Conservation (phyloP, 768 basidiomycete genomes). For the Phanerodontia chrysosporium region DNA sequence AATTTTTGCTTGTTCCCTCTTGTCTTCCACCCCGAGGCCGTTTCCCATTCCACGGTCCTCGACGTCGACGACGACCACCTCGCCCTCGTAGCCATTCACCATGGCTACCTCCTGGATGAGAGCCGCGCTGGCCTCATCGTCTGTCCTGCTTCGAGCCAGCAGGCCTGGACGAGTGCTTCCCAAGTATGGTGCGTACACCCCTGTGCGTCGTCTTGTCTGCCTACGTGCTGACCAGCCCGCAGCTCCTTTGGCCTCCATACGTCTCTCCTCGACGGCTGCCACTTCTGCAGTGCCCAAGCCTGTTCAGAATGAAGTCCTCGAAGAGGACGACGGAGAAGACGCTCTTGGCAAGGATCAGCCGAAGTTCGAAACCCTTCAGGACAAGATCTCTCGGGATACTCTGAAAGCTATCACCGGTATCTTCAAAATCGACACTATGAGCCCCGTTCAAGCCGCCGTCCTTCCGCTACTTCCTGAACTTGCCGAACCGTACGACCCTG, state of each 20-base stretch:
- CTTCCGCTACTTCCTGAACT: constrained; percentile 71
- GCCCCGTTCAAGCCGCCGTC: constrained; percentile 78
- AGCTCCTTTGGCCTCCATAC: neutral
- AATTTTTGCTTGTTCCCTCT: neutral
- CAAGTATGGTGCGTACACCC: neutral
- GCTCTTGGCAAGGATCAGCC: constrained; percentile 14
- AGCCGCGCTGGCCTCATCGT: constrained; percentile 6
- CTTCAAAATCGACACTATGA: constrained; percentile 69
- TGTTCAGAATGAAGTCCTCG: neutral
- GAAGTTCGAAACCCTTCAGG: constrained; percentile 35
- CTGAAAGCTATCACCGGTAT: constrained; percentile 59
- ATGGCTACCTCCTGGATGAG: constrained; percentile 12
- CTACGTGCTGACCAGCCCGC: neutral
- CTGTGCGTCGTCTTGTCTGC: neutral
- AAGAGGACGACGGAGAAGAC: neutral
- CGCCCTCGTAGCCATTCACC: neutral
- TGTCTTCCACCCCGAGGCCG: neutral
- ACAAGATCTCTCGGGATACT: constrained; percentile 35
- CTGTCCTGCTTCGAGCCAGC: constrained; percentile 13
- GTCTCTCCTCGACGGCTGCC: constrained; percentile 4
- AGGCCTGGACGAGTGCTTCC: constrained; percentile 11
- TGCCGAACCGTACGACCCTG: constrained; percentile 44
- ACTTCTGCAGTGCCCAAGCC: neutral
- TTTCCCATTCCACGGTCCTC: neutral
- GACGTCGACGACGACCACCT: neutral